These are phyloP conservation scores for Coniella lustricola DNA, from an alignment of 2,329 filamentous ascomycete genomes.

Conservation along the genomic window DNA sequence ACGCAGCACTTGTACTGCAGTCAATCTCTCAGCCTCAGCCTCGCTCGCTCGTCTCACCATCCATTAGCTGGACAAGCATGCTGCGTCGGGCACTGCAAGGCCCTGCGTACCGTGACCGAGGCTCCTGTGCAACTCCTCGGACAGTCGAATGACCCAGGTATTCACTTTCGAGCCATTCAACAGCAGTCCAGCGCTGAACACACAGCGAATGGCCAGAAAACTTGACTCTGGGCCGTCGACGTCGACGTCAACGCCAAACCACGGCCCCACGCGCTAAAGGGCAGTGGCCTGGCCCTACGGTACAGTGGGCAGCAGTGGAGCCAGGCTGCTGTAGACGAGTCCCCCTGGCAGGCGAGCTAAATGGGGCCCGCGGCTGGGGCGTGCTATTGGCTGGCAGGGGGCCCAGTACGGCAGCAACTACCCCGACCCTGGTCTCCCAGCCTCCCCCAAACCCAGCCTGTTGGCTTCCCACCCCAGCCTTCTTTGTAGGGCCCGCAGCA, in stretches of 20 bases:
- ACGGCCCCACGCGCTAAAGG: background rate
- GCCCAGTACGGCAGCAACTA: background rate
- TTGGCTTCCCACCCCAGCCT: background rate
- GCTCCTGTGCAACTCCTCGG: too few relatives aligned
- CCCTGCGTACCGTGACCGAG: too few relatives aligned
- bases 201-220: background rate
- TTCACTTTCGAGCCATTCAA: too few relatives aligned
- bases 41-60: slow-evolving; percentile 7
- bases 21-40: slow-evolving; percentile 6
- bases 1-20: too few relatives aligned
- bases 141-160: too few relatives aligned
- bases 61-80: slow-evolving; percentile 5
- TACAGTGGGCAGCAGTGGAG: background rate
- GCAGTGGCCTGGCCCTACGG: background rate
- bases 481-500: background rate
- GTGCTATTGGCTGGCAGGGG: background rate
- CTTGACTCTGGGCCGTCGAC: background rate
- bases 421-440: slow-evolving; percentile 1
- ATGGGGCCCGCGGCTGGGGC: background rate
- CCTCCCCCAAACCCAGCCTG: background rate
- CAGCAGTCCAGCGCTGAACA: background rate
- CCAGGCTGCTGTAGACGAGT: too few relatives aligned
- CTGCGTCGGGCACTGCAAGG: too few relatives aligned
- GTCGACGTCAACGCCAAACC: background rate
- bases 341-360: too few relatives aligned